Evolutionary conservation across 2,329 filamentous ascomycete species (phyloP), one percentile per base, ranked within the genome.

Genomic region (Pseudocercospora cruenta): DNA sequence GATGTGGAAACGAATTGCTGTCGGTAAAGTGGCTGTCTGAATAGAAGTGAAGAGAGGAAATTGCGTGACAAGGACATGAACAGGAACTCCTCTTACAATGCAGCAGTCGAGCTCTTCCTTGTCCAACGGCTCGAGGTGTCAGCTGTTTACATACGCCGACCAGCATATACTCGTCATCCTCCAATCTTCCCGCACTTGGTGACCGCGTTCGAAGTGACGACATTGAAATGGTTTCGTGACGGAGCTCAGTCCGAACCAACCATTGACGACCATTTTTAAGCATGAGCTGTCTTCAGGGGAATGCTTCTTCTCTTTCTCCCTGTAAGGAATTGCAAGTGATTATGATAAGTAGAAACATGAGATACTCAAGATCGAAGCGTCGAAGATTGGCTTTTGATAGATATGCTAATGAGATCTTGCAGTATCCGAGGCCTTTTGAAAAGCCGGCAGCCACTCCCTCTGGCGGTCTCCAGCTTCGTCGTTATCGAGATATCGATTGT

Each of bases 61-160:
- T 33, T 58, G 36, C 64, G 64, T 66, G 60, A 60, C 47, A 61
- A 66, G 47, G 58, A 66, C 64, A 66, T 63, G 64, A 57, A 66
- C 49, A 61, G 31, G 24, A 33, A 58, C 16, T 21, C 24, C 24
- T 31, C 24, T 12, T 54, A 24, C 45, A 49, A 24, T 53, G 22
- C 49, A 53, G 49, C 49, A 24, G 49, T 53, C 49, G 4, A 53
- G 49, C 22, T 54, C 19, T 28, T 31, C 21, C 24, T 54, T 28
- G 49, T 10, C 9, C 49, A 24, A 19, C 26, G 28, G 49, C 22
- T 21, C 22, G 21, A 49, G n/a, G 16, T 49, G 45, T 49, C 45
- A 9, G 45, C 45, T 49, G 45, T 54, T 54, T 54, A 54, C 51
- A 55, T 31, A 31, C 14, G 51, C 51, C 24, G 51, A 55, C 51